Evolutionary conservation across 1,284 basidiomycete genomes (phyloP).

Genomic region (Sporisorium reilianum): DNA sequence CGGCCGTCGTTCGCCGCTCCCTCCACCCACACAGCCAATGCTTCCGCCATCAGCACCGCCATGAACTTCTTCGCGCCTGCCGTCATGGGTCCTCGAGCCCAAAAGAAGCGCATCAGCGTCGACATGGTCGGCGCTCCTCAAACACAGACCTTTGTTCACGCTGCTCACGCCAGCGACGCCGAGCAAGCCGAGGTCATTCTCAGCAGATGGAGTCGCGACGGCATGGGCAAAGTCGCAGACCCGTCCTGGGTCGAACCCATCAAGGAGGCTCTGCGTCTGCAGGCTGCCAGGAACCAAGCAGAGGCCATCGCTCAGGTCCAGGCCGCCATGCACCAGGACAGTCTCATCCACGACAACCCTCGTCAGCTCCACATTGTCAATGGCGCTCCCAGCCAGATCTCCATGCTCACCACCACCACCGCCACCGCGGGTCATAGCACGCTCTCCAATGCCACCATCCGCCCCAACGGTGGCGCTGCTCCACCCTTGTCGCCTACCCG

Average conservation of each 20-base stretch:
- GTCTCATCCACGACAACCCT: conserved; percentile 70
- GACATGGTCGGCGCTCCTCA: conserved; percentile 62
- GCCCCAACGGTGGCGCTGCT: conserved; percentile 6
- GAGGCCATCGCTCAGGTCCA: conserved; percentile 83
- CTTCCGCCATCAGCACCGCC: conserved; percentile 42
- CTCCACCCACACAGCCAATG: conserved; percentile 36
- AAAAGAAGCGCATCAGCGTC: conserved; percentile 65
- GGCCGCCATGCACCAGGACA: conserved; percentile 70
- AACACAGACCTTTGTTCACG: conserved; percentile 73
- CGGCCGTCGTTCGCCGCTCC: conserved; percentile 34
- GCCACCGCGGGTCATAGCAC: conserved; percentile 57
- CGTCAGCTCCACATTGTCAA: conserved; percentile 62
- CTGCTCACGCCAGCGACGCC: conserved; percentile 91
- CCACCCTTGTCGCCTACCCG: conserved; percentile 24
- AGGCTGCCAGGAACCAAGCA: conserved; percentile 77
- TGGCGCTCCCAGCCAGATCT: conserved; percentile 54
- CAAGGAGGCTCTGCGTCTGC: conserved; percentile 80
- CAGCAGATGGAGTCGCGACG: conserved; percentile 88
- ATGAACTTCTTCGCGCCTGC: conserved; percentile 46
- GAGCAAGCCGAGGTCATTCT: conserved; percentile 91
- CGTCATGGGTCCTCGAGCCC: conserved; percentile 46
- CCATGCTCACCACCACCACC: conserved; percentile 53
- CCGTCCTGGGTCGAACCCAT: conserved; percentile 84
- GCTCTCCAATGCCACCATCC: conserved; percentile 35
- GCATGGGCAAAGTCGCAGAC: conserved; percentile 79